Evolutionary conservation across 1,139 yeast genomes (phyloP), one percentile per base, ranked within the genome.

Genomic region (Saccharomyces uvarum): DNA sequence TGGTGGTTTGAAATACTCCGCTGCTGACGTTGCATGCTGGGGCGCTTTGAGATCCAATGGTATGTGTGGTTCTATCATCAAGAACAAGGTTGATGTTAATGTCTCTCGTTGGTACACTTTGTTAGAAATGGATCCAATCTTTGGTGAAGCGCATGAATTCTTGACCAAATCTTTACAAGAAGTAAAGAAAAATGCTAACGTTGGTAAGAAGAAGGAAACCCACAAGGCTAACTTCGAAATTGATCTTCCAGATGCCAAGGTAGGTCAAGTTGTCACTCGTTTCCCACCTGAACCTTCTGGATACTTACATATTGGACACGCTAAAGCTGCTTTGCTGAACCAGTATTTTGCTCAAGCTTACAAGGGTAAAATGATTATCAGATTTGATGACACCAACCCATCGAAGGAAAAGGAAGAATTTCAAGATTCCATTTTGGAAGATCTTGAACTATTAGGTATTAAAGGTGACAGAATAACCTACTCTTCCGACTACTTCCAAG

Each of bases 321-420:
- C 96, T 60, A 93, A 93, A 75, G 98, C 98, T 55, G 98, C 98
- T 54, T 78, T 93, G 59, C 80, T 93, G 69, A 93, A 93, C 77
- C 95, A 91, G 75, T 91, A 89, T 76, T 91, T 91, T 75, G 98
- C 99, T 54, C 86, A 88, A 65, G 85, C 82, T 67, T 91, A 90
- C 78, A 86, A 91, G 67, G 98, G 99, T 71, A 91, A 91, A 74
- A 80, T 91, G 70, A 89, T 91, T 69, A 84, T 93, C 67, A 84
- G 99, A 75, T 93, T 91, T 70, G 99, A 93, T 71, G 98, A 93
- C 71, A 93, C 99, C 59, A 93, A 93, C 73, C 99, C 99, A 48
- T 82, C 91, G 56, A 91, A 91, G 76, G 98, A 93, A 77, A 90
- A 88, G 77, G 84, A 73, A 53, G 98, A 93, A 75, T 93, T 86